Percentiles rank a stretch among this genome's conserved stretches.
Evolutionary conservation across 1,284 basidiomycete species (phyloP).

Genomic region (Boletellus sp.): DNA sequence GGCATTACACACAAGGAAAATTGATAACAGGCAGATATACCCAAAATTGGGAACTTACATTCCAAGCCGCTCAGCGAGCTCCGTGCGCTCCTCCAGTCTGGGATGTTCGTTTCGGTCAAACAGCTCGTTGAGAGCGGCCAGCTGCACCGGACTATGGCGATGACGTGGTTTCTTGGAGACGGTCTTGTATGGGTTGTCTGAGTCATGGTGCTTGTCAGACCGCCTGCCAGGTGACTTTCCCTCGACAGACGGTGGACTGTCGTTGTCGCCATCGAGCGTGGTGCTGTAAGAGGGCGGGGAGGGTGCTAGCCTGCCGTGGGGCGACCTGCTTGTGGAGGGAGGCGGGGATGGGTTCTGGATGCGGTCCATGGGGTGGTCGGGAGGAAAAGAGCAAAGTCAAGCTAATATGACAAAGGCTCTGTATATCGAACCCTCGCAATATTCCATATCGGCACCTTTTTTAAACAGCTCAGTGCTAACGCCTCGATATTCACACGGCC

Average conservation of each 20-base stretch:
- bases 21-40: slow-evolving; percentile 27
- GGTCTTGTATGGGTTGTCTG: slow-evolving; percentile 24
- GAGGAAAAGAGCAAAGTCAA: slow-evolving; percentile 32
- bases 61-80: slow-evolving; percentile 63
- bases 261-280: slow-evolving; percentile 23
- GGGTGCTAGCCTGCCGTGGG: slow-evolving; percentile 8
- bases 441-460: slow-evolving; percentile 39
- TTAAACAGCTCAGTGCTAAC: slow-evolving; percentile 33
- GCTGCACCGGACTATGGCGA: slow-evolving; percentile 65
- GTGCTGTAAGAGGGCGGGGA: slow-evolving; percentile 12
- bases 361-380: slow-evolving; percentile 35
- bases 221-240: slow-evolving; percentile 36
- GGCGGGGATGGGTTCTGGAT: slow-evolving; percentile 18
- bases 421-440: slow-evolving; percentile 39
- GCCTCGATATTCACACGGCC: slow-evolving; percentile 29
- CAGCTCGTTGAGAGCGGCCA: slow-evolving; percentile 70
- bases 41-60: slow-evolving; percentile 52
- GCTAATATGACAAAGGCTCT: slow-evolving; percentile 37
- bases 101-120: slow-evolving; percentile 75
- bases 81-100: slow-evolving; percentile 59
- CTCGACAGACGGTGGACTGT: slow-evolving; percentile 25
- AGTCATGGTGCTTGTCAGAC: slow-evolving; percentile 23
- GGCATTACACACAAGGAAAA: slow-evolving; percentile 10
- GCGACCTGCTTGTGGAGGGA: slow-evolving; percentile 27
- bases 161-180: slow-evolving; percentile 66